Percentiles rank a stretch among this genome's conserved stretches.
phyloP scores from a whole-genome alignment of 2,329 filamentous ascomycete species.

The Diaporthe aspalathi region DNA sequence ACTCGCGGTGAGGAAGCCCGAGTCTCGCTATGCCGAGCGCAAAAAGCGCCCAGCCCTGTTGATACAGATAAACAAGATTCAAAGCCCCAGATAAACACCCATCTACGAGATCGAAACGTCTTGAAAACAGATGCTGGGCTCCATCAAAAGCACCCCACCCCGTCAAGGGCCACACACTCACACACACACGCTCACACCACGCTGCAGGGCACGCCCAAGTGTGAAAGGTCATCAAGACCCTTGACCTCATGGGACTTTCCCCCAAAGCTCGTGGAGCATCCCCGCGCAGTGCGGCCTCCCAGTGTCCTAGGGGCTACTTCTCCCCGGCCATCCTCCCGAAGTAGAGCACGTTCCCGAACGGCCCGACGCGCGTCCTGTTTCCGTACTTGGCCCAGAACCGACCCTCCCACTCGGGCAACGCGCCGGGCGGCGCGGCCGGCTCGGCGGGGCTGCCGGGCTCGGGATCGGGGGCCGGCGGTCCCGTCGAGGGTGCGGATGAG shows the following conservation, averaged over 20 bases:
- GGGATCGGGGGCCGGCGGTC: not conserved
- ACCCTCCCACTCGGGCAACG: slow-evolving; percentile 41
- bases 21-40: not conserved
- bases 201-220: too few species aligned
- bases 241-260: not conserved
- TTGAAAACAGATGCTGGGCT: too few species aligned
- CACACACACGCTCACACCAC: too few species aligned
- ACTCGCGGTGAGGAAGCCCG: not conserved
- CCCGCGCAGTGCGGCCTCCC: not conserved
- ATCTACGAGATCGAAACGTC: too few species aligned
- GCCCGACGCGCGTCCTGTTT: slow-evolving; percentile 43
- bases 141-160: too few species aligned
- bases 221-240: too few species aligned
- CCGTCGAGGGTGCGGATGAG: not conserved
- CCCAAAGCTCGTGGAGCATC: not conserved
- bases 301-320: not conserved
- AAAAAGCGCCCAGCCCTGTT: not conserved
- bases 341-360: not conserved
- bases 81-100: not conserved
- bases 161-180: too few species aligned
- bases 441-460: not conserved
- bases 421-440: not conserved
- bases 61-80: not conserved
- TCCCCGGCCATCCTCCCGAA: not conserved
- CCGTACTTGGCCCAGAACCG: slow-evolving; percentile 41